Conservation (phyloP, 306 rosid species). For the Sicyos baderoa region DNA sequence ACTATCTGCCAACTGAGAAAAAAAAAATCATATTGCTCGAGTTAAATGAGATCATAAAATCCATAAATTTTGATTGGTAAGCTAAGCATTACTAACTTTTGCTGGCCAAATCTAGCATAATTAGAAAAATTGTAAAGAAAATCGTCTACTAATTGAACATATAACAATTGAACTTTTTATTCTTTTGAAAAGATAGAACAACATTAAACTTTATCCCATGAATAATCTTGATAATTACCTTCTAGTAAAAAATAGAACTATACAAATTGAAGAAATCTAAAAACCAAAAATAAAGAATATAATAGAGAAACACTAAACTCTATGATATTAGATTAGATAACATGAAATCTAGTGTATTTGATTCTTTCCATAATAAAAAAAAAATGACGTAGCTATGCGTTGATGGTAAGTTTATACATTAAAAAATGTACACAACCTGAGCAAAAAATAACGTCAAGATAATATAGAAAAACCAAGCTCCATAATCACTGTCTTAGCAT, state of each 20-base stretch:
- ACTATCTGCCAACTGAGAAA: background rate
- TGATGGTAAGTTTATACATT: background rate
- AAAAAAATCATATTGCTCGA: background rate
- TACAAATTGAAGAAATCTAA: background rate
- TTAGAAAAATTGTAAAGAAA: background rate
- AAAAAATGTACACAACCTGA: background rate
- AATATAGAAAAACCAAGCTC: constrained; percentile 11
- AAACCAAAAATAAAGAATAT: background rate
- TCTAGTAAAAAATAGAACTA: background rate
- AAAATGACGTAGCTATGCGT: background rate
- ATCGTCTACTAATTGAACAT: background rate
- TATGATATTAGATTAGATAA: background rate
- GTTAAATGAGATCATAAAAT: background rate
- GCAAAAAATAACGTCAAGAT: background rate
- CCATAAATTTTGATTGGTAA: background rate
- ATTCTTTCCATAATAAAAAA: background rate
- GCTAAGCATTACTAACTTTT: background rate
- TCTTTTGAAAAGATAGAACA: no score
- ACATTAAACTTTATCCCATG: constrained; percentile 1
- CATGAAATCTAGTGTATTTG: background rate
- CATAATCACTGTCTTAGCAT: background rate
- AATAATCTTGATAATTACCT: background rate
- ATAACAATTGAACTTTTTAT: background rate
- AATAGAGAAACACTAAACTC: background rate
- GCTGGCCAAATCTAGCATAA: background rate